Evolutionary conservation across 106 monocot genomes (phyloP).

Genomic region (Cymbidium sinense): DNA sequence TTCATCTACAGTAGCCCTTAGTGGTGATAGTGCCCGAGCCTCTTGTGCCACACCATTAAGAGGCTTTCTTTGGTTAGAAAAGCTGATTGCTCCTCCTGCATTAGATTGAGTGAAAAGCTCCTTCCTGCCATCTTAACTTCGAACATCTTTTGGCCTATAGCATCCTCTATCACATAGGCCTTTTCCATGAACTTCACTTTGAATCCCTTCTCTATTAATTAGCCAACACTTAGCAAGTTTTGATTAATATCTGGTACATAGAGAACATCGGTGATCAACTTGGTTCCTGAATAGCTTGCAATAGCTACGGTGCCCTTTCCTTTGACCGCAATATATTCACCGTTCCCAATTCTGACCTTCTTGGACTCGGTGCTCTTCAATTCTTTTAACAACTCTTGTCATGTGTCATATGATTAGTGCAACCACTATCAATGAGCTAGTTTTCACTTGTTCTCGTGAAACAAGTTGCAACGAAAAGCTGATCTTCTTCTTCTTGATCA

Average conservation of each 20-base stretch:
- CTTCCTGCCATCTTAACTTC: background rate
- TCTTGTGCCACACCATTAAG: background rate
- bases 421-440: background rate
- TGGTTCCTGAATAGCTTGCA: background rate
- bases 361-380: background rate
- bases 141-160: background rate
- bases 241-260: background rate
- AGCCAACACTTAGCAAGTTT: background rate
- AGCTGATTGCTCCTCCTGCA: conserved; percentile 7
- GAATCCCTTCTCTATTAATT: background rate
- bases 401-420: conserved; percentile 2
- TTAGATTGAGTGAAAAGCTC: background rate
- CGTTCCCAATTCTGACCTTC: background rate
- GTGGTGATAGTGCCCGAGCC: conserved; percentile 1
- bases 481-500: background rate
- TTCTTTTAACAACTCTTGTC: background rate
- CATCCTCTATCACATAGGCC: background rate
- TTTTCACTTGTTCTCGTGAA: conserved; percentile 6
- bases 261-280: background rate
- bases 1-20: background rate
- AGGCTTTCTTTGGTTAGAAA: conserved; percentile 10
- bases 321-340: background rate
- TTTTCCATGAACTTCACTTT: background rate
- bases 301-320: background rate
- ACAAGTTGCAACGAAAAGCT: too few relatives aligned